A percentile compares a stretch with the other conserved stretches of the same genome.
Evolutionary conservation across 768 basidiomycete genomes (phyloP).

Genomic region (Calocybe indica): DNA sequence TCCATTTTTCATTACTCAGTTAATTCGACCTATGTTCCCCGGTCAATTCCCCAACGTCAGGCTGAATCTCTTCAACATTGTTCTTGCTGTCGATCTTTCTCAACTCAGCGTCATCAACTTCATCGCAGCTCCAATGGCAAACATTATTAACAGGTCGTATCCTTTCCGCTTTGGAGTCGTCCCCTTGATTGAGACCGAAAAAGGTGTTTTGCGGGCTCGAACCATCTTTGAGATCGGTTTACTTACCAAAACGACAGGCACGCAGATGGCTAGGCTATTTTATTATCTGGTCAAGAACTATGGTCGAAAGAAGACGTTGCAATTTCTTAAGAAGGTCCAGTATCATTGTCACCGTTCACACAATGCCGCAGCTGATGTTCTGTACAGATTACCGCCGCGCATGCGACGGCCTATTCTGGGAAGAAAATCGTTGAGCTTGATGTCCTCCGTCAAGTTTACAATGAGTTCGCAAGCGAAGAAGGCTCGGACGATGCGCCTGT

Average conservation of each 20-base stretch:
- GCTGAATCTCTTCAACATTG: slow-evolving; percentile 78
- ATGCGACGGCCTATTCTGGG: slow-evolving; percentile 21
- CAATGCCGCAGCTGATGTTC: too few relatives aligned
- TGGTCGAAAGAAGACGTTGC: slow-evolving; percentile 58
- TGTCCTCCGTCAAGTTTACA: slow-evolving; percentile 31
- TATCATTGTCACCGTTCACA: background rate
- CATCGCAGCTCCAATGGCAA: slow-evolving; percentile 56
- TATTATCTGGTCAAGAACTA: slow-evolving; percentile 59
- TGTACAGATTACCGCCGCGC: slow-evolving; percentile 31
- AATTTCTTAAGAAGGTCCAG: slow-evolving; percentile 51
- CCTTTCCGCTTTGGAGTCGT: slow-evolving; percentile 87
- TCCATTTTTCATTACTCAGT: slow-evolving; percentile 28
- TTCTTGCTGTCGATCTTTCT: slow-evolving; percentile 80
- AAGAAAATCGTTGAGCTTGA: slow-evolving; percentile 36
- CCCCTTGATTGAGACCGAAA: slow-evolving; percentile 54
- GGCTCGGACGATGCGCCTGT: slow-evolving; percentile 17
- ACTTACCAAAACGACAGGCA: slow-evolving; percentile 37
- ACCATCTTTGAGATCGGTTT: background rate
- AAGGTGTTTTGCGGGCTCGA: slow-evolving; percentile 21
- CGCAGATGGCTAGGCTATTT: slow-evolving; percentile 60
- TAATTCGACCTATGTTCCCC: slow-evolving; percentile 74
- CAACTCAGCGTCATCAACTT: slow-evolving; percentile 52
- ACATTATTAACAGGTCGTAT: slow-evolving; percentile 65
- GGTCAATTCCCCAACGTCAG: slow-evolving; percentile 73
- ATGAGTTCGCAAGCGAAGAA: slow-evolving; percentile 25